phyloP scores from a whole-genome alignment of 140 eudicot species.

The Oenanthe javanica region DNA sequence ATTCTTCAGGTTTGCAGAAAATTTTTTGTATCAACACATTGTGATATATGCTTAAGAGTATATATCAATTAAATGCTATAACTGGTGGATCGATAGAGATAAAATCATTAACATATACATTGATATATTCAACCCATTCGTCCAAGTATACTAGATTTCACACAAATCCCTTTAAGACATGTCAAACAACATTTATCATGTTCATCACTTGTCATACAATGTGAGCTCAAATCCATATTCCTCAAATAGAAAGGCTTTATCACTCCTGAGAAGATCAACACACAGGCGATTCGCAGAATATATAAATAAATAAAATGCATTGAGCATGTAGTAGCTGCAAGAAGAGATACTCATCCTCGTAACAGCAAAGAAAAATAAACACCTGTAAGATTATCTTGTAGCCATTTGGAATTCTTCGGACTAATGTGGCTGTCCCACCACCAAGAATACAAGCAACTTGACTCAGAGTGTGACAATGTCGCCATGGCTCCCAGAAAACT shows the following conservation, averaged over 20 bases:
- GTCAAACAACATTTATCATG: neutral
- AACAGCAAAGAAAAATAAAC: slow-evolving; percentile 13
- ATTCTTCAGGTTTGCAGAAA: neutral
- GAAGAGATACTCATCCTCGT: slow-evolving; percentile 11
- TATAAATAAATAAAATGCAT: neutral
- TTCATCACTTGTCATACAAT: neutral
- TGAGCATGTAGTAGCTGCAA: slow-evolving; percentile 1
- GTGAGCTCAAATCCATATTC: neutral
- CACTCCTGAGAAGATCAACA: neutral
- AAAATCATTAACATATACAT: neutral
- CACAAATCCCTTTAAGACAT: neutral
- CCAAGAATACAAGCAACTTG: slow-evolving; percentile 90
- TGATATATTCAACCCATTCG: neutral
- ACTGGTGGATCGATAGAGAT: neutral
- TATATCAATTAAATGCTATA: neutral
- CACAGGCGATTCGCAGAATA: neutral
- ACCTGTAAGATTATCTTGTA: slow-evolving; percentile 95
- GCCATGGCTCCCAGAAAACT: slow-evolving; percentile 45
- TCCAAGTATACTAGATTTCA: neutral
- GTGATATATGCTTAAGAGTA: neutral
- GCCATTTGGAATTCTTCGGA: slow-evolving; percentile 99
- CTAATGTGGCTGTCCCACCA: slow-evolving; percentile 99
- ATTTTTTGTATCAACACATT: neutral
- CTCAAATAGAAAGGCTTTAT: neutral
- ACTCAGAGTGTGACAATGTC: slow-evolving; percentile 46